Percentiles rank a stretch among this genome's conserved stretches.
phyloP scores from a whole-genome alignment of 345 rosid genomes.

The Brassica cretica region DNA sequence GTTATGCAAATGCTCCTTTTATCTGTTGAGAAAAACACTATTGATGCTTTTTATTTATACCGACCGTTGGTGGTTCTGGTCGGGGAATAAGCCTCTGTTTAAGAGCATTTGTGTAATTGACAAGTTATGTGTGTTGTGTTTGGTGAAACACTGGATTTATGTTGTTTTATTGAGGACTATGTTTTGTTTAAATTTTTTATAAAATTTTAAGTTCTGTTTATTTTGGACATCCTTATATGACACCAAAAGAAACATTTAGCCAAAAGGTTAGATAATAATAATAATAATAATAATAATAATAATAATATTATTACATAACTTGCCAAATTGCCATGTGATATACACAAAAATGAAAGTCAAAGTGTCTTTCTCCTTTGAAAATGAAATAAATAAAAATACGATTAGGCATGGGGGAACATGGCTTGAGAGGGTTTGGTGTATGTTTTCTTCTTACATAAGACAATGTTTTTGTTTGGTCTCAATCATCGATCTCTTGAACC shows the following conservation, averaged over 20 bases:
- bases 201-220: background rate
- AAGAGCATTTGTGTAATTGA: background rate
- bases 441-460: constrained; percentile 20
- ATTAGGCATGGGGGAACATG: constrained; percentile 24
- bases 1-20: constrained; percentile 58
- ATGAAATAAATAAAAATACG: constrained; percentile 24
- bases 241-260: background rate
- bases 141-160: constrained; percentile 13
- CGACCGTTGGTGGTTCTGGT: constrained; percentile 28
- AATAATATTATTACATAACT: constrained; percentile 29
- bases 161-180: constrained; percentile 1
- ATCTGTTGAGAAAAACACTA: constrained; percentile 40
- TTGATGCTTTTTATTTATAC: constrained; percentile 8
- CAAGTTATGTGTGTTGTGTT: constrained; percentile 21
- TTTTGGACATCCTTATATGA: background rate
- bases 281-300: too few species aligned
- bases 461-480: constrained; percentile 21
- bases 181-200: background rate
- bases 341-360: constrained; percentile 39
- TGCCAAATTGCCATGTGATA: constrained; percentile 28
- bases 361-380: background rate
- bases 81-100: constrained; percentile 26
- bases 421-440: background rate
- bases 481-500: constrained; percentile 90
- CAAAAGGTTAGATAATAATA: constrained; percentile 28